Conservation (phyloP, 495 filamentous ascomycete species). For the Wilcoxina mikolae region DNA sequence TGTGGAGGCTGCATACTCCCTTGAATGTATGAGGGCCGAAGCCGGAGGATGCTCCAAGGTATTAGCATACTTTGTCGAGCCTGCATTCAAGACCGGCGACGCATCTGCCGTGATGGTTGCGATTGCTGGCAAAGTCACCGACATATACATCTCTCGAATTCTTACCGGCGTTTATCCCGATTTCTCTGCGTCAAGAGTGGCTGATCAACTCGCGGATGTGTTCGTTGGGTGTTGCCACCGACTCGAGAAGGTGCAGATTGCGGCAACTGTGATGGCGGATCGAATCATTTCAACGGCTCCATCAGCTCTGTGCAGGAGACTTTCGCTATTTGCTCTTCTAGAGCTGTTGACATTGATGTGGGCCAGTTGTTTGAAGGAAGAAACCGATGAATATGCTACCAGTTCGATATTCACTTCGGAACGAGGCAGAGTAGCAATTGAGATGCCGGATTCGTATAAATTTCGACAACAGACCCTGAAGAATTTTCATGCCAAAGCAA, state of each 20-base stretch:
- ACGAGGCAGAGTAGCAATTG: conserved; percentile 60
- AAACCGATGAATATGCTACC: conserved; percentile 86
- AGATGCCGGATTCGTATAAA: conserved; percentile 76
- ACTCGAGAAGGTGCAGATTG: conserved; percentile 72
- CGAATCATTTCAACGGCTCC: conserved; percentile 70
- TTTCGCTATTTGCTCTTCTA: conserved; percentile 77
- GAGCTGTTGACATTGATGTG: conserved; percentile 89
- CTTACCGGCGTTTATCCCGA: conserved; percentile 48
- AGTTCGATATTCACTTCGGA: conserved; percentile 61
- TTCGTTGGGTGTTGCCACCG: conserved; percentile 84
- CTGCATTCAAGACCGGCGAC: conserved; percentile 59
- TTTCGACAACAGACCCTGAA: conserved; percentile 65
- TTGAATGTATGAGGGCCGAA: conserved; percentile 70
- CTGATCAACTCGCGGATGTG: conserved; percentile 68
- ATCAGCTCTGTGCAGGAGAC: conserved; percentile 75
- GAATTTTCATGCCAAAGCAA: conserved; percentile 61
- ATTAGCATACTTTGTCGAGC: conserved; percentile 81
- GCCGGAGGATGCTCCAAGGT: conserved; percentile 77
- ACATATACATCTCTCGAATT: conserved; percentile 56
- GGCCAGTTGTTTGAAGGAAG: conserved; percentile 80
- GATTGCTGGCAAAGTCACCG: conserved; percentile 53
- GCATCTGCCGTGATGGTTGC: conserved; percentile 78
- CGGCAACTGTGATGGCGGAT: conserved; percentile 66
- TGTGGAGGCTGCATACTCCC: conserved; percentile 66
- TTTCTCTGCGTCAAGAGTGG: conserved; percentile 74